These are phyloP conservation scores for Megacollybia marginata DNA, from an alignment of 768 basidiomycete genomes.

Conservation along the genomic window DNA sequence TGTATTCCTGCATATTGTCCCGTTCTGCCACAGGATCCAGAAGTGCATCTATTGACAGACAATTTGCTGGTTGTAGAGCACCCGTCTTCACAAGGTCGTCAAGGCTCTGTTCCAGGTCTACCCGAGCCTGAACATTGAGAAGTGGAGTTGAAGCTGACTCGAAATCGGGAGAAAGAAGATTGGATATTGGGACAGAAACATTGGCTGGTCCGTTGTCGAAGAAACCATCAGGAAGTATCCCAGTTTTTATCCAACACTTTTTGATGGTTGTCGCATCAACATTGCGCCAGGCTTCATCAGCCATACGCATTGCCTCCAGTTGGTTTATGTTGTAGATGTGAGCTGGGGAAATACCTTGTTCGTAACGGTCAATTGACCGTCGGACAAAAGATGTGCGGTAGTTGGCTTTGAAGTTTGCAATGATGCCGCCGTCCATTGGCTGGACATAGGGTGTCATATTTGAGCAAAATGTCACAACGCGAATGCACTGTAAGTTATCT, in stretches of 20 bases:
- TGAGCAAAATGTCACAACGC: conserved; percentile 4
- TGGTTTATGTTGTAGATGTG: conserved; percentile 21
- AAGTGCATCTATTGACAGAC: conserved; percentile 4
- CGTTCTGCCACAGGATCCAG: conserved; percentile 12
- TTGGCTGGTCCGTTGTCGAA: too few species aligned
- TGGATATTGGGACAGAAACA: conserved; percentile 1
- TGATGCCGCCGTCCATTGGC: conserved; percentile 10
- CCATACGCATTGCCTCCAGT: conserved; percentile 27
- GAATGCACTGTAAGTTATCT: not conserved
- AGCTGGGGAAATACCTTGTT: not conserved
- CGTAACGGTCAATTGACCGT: not conserved
- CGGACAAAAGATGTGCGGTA: not conserved
- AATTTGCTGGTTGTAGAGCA: not conserved
- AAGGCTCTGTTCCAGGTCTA: not conserved
- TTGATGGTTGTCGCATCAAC: conserved; percentile 22
- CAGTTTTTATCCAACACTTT: conserved; percentile 29
- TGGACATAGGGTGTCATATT: conserved; percentile 12
- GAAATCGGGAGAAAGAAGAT: conserved; percentile 1
- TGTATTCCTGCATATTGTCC: conserved; percentile 1
- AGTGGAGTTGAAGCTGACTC: not conserved
- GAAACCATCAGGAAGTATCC: conserved; percentile 9
- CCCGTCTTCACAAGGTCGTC: conserved; percentile 4
- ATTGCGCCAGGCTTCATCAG: conserved; percentile 20
- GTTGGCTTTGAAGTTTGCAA: conserved; percentile 9
- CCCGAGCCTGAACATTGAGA: not conserved